Conservation (phyloP, 1,284 basidiomycete species). For the Meira nashicola region DNA sequence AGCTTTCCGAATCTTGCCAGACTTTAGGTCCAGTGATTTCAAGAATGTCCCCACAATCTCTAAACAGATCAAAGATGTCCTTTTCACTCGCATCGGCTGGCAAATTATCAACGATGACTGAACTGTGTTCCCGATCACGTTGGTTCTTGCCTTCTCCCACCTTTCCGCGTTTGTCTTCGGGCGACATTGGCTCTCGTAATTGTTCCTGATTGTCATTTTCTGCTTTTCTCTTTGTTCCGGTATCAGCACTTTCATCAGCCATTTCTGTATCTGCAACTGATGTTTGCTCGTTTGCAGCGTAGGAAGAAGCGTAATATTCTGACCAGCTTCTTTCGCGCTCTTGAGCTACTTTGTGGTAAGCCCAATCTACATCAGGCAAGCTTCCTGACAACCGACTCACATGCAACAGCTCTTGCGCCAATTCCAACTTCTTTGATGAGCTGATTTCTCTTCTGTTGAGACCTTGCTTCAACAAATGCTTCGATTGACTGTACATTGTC, state of each 20-base stretch:
- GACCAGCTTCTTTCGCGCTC: conserved; percentile 1
- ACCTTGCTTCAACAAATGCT: conserved; percentile 28
- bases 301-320: conserved; percentile 14
- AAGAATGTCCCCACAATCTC: conserved; percentile 58
- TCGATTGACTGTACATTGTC: conserved; percentile 31
- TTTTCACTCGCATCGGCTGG: conserved; percentile 62
- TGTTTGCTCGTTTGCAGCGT: conserved; percentile 14
- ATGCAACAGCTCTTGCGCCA: conserved; percentile 78
- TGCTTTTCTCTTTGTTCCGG: conserved; percentile 31
- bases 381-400: conserved; percentile 82
- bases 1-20: conserved; percentile 8
- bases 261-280: conserved; percentile 2
- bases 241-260: conserved; percentile 2
- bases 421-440: conserved; percentile 6
- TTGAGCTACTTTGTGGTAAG: conserved; percentile 47
- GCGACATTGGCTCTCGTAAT: conserved; percentile 4
- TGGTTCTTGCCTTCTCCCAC: conserved; percentile 6
- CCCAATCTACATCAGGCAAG: conserved; percentile 65
- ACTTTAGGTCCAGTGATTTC: conserved; percentile 34
- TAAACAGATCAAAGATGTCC: conserved; percentile 71
- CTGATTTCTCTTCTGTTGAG: conserved; percentile 19
- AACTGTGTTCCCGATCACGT: conserved; percentile 88
- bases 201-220: conserved; percentile 20
- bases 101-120: conserved; percentile 77
- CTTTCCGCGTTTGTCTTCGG: conserved; percentile 7